Evolutionary conservation across 371 early-diverging fungal genomes (phyloP).

Genomic region (Apophysomyces ossiformis): DNA sequence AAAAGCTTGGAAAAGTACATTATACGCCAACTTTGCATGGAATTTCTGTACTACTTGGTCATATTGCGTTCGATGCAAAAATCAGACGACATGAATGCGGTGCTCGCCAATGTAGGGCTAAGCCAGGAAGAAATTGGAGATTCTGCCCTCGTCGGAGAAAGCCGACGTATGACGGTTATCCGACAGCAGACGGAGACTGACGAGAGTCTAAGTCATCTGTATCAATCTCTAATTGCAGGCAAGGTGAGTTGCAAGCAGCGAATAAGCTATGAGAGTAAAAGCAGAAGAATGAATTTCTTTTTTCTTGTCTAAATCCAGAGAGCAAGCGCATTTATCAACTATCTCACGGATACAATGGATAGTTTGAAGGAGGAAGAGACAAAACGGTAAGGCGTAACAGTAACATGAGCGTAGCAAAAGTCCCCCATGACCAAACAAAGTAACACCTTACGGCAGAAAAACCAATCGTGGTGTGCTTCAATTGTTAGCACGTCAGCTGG

Average conservation of each 20-base stretch:
- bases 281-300: background rate
- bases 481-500: conserved; percentile 15
- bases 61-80: conserved; percentile 13
- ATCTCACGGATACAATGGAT: background rate
- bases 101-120: background rate
- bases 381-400: background rate
- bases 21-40: conserved; percentile 26
- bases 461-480: conserved; percentile 11
- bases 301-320: background rate
- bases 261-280: background rate
- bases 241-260: conserved; percentile 10
- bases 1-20: conserved; percentile 34
- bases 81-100: conserved; percentile 8
- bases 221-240: conserved; percentile 3
- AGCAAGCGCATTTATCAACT: background rate
- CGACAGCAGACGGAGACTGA: background rate
- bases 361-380: background rate
- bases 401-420: background rate
- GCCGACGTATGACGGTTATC: conserved; percentile 3
- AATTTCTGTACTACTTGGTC: conserved; percentile 23
- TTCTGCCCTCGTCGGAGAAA: conserved; percentile 6
- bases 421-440: conserved; percentile 7
- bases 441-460: conserved; percentile 12
- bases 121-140: conserved; percentile 8
- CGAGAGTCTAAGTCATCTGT: background rate